Base-by-base conservation (phyloP, 2,329 filamentous ascomycete species). In the Arthrobotrys conoides region DNA sequence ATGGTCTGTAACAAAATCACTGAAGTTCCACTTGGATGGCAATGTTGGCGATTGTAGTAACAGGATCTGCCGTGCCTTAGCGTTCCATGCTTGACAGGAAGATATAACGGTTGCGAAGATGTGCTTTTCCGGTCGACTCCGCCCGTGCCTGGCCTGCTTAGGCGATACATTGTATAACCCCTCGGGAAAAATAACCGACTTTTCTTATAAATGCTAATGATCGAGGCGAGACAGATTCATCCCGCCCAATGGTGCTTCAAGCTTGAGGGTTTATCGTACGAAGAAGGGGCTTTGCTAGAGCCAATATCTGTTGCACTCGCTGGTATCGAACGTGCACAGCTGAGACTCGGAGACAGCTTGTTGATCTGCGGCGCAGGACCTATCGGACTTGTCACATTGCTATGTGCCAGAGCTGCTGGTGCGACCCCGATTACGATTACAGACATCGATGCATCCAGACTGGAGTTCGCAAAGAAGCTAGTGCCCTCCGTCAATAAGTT, bases 401-500 rank as follows among this genome's bases (percentile, higher is more conserved):
- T 97, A 36, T 97, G 94, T 85, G 91, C 89, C 82, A 89, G 90
- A 81, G 95, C 95, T 5, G 94, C 94, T 0, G 96, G 96, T 57
- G 95, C 95, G 6, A 93, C 92, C 81, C 95, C 95, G 16, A 89
- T 98, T 80, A 92, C 97, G 81, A 94, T 98, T 83, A 97, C 95
- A 3, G 96, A 98, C 84, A 96, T 98, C 82, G 93, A 97, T 83
- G 91, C 94, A 83, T 92, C 92, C 71, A 89, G 95, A 30, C 87
- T 98, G 79, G 88, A 88, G 65, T 97, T 97, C 83, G 95, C 96
- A 65, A 93, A 93, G 86, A 89, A 92, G 82, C 87, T 97, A 70
- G 92, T 92, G 73, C 94, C 94, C 1, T 89, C 89, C 51, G 93
- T 93, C 57, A 88, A 90, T 82, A 96, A 94, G 12, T 92, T 95